Evolutionary conservation across 352 stramenopile genomes (phyloP).

Genomic region (Phytopythium litorale): DNA sequence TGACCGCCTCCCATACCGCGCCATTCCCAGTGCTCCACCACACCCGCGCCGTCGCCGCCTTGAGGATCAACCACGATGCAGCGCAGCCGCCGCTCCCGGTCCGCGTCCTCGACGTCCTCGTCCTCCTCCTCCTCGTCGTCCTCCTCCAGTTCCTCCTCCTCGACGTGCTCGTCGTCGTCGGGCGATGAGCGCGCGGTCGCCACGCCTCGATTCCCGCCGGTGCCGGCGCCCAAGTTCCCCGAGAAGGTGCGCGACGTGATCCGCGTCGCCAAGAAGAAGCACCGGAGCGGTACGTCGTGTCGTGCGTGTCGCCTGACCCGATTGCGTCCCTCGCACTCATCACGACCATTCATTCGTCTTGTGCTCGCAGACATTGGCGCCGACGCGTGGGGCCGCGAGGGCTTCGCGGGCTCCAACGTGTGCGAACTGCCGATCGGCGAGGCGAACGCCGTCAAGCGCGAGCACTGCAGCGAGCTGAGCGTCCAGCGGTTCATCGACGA

Average conservation of each 20-base stretch:
- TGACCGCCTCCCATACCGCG: background rate
- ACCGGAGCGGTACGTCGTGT: slow-evolving; percentile 52
- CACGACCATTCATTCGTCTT: background rate
- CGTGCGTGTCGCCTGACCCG: background rate
- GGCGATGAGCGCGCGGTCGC: slow-evolving; percentile 13
- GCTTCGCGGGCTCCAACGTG: slow-evolving; percentile 78
- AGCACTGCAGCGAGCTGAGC: slow-evolving; percentile 39
- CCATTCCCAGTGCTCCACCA: background rate
- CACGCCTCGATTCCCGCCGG: slow-evolving; percentile 40
- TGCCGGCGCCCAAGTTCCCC: slow-evolving; percentile 41
- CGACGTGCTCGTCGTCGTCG: slow-evolving; percentile 39
- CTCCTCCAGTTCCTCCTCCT: slow-evolving; percentile 16
- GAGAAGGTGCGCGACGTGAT: slow-evolving; percentile 46
- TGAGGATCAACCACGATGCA: background rate
- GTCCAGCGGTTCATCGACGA: too few relatives aligned
- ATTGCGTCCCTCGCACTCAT: background rate
- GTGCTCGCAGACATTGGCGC: slow-evolving; percentile 55
- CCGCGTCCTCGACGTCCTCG: slow-evolving; percentile 38
- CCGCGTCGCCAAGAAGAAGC: slow-evolving; percentile 58
- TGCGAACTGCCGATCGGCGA: slow-evolving; percentile 73
- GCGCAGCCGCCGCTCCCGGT: slow-evolving; percentile 27
- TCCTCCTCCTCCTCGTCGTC: slow-evolving; percentile 24
- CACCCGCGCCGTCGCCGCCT: too few relatives aligned
- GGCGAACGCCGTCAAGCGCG: slow-evolving; percentile 58
- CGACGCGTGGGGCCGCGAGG: slow-evolving; percentile 63